Conservation (phyloP, 768 basidiomycete species). For the Tricholoma bakamatsutake region DNA sequence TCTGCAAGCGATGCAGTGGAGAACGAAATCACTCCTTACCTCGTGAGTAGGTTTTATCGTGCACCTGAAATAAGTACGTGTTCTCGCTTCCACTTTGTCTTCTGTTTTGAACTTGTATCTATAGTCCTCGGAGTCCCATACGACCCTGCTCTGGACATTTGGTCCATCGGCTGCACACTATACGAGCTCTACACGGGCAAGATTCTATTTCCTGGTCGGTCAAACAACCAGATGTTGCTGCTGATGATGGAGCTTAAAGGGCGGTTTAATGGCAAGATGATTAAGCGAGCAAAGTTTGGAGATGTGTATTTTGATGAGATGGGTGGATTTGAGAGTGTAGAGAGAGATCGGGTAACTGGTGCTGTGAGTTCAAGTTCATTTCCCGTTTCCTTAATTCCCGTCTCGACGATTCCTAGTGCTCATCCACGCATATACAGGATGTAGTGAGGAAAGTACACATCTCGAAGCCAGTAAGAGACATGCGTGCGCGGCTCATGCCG, state of each 20-base stretch:
- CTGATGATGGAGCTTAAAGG: conserved; percentile 99
- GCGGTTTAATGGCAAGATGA: conserved; percentile 86
- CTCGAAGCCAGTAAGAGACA: conserved; percentile 75
- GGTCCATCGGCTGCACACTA: conserved; percentile 98
- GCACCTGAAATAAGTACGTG: conserved; percentile 95
- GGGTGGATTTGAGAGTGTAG: conserved; percentile 79
- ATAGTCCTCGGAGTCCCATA: conserved; percentile 93
- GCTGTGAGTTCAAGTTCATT: conserved; percentile 47
- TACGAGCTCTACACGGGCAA: conserved; percentile 95
- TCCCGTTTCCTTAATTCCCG: conserved; percentile 8
- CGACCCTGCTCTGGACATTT: conserved; percentile 89
- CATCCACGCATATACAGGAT: conserved; percentile 44
- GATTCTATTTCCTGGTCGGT: conserved; percentile 93
- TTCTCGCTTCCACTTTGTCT: background rate
- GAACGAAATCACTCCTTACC: conserved; percentile 96
- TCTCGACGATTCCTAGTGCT: conserved; percentile 2
- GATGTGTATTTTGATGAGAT: conserved; percentile 92
- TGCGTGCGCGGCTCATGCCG: conserved; percentile 79
- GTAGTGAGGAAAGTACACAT: conserved; percentile 76
- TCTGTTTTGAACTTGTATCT: conserved; percentile 4
- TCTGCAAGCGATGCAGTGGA: conserved; percentile 93
- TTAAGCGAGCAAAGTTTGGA: conserved; percentile 92
- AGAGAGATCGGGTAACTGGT: conserved; percentile 80
- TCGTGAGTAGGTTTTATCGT: conserved; percentile 95
- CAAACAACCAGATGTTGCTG: conserved; percentile 96